Evolutionary conservation across 2,329 filamentous ascomycete species (phyloP), one percentile per base, ranked within the genome.

Genomic region (Macrophomina pseudophaseolina): DNA sequence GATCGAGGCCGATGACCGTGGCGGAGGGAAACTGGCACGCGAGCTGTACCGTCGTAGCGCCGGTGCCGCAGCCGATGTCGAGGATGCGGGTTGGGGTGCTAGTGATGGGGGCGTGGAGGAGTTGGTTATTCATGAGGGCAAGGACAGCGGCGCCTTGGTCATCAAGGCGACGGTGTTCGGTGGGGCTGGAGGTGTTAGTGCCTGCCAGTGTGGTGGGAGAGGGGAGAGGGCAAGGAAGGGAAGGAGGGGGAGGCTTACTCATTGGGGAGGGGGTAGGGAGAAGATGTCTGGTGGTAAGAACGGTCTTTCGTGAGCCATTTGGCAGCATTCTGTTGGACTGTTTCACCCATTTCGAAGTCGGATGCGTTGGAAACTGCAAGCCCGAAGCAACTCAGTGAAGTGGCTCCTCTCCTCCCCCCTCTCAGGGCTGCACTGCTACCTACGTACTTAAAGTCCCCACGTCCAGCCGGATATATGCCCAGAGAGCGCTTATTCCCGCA

Each of bases 141-240:
- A 66, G 42, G 18, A 71, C 59, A 9, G 56, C 54, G 33, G 54
- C 46, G 18, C 67, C 54, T 48, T 74, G 73, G 1, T 63, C 28
- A 49, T 74, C 70, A n/a, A 74, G 68, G 35, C 70, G 66, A 14
- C 67, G 35, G 48, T 74, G 72, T 64, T 74, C 71, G 49, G 56
- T 38, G 18, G 63, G 42, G 58, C 70, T 67, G 11, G 35, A 12
- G 35, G 35, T 23, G 23, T 23, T 23, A 23, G 23, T 23, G 23
- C 23, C 23, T 23, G 35, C 11, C 2, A 38, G 35, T 38, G 6
- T 38, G 7, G 35, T 38, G 35, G 11, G 35, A 46, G 16, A n/a
- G 18, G 38, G 8, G 11, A 2, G 44, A 44, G 14, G 30, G 30
- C 30, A 59, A 18, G 42, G 46, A 12, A 8, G 9, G 11, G 11